Evolutionary conservation across 768 basidiomycete genomes (phyloP).

Genomic region (Xerocomus spinulosus): DNA sequence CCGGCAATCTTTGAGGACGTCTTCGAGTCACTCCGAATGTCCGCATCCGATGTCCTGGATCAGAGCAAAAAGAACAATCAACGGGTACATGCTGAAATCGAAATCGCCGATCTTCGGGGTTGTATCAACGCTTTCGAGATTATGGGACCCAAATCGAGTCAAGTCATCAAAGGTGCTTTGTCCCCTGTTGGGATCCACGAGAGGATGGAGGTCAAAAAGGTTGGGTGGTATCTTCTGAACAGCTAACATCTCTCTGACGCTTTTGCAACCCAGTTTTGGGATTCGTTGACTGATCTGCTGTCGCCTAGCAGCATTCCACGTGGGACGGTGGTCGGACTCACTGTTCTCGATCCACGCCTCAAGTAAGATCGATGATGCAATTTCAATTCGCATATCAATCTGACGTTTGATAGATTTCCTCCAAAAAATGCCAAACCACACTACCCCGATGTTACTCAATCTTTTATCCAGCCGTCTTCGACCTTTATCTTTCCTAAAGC

Average conservation of each 20-base stretch:
- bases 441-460: constrained; percentile 21
- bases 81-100: constrained; percentile 37
- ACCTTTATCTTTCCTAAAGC: constrained; percentile 48
- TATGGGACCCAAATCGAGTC: constrained; percentile 79
- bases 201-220: constrained; percentile 57
- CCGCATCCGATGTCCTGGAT: constrained; percentile 49
- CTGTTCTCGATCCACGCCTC: constrained; percentile 81
- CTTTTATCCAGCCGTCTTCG: constrained; percentile 26
- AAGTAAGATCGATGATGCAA: constrained; percentile 44
- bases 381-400: background rate
- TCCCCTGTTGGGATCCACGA: constrained; percentile 46
- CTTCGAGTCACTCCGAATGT: constrained; percentile 45
- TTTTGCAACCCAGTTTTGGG: constrained; percentile 45
- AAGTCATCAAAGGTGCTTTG: constrained; percentile 64
- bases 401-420: constrained; percentile 57
- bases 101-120: constrained; percentile 67
- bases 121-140: constrained; percentile 82
- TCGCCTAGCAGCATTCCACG: constrained; percentile 64
- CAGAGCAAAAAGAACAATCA: constrained; percentile 24
- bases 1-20: constrained; percentile 64
- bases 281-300: constrained; percentile 52
- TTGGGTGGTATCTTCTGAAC: constrained; percentile 19
- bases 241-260: background rate
- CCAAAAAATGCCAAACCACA: constrained; percentile 64
- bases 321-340: constrained; percentile 75